These are phyloP conservation scores for Debaryomyces tyrocola DNA, from an alignment of 805 yeast species.

Conservation along the genomic window DNA sequence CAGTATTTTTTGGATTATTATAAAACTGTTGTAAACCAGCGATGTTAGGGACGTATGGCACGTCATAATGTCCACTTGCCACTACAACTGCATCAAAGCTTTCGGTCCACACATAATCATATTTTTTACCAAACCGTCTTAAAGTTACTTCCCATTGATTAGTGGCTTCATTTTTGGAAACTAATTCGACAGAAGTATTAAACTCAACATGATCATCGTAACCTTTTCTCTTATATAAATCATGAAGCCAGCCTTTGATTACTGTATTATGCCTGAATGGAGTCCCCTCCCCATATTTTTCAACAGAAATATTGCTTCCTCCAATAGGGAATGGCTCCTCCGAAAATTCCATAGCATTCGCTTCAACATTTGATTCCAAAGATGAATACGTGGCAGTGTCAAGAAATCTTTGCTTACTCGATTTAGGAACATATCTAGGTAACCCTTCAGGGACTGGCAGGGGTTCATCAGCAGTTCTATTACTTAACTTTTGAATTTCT, in stretches of 20 bases:
- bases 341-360: constrained; percentile 20
- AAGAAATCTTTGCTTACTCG: constrained; percentile 15
- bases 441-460: constrained; percentile 13
- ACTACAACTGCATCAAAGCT: constrained; percentile 43
- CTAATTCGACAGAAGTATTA: constrained; percentile 27
- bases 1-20: constrained; percentile 20
- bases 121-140: constrained; percentile 16
- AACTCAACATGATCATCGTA: constrained; percentile 19
- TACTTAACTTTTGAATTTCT: constrained; percentile 9
- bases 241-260: constrained; percentile 19
- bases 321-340: constrained; percentile 20
- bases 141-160: constrained; percentile 21
- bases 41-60: constrained; percentile 46
- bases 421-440: constrained; percentile 17
- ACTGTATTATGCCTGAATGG: constrained; percentile 18
- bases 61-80: constrained; percentile 50
- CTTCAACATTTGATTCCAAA: constrained; percentile 24
- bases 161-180: constrained; percentile 13
- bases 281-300: constrained; percentile 16
- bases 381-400: constrained; percentile 21
- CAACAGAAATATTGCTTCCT: constrained; percentile 9
- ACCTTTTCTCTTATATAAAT: constrained; percentile 17
- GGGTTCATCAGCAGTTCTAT: constrained; percentile 10
- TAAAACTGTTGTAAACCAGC: constrained; percentile 40
- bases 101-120: constrained; percentile 22